Evolutionary conservation across 2,329 filamentous ascomycete species (phyloP), one percentile per base, ranked within the genome.

Genomic region (Mycogone perniciosa): DNA sequence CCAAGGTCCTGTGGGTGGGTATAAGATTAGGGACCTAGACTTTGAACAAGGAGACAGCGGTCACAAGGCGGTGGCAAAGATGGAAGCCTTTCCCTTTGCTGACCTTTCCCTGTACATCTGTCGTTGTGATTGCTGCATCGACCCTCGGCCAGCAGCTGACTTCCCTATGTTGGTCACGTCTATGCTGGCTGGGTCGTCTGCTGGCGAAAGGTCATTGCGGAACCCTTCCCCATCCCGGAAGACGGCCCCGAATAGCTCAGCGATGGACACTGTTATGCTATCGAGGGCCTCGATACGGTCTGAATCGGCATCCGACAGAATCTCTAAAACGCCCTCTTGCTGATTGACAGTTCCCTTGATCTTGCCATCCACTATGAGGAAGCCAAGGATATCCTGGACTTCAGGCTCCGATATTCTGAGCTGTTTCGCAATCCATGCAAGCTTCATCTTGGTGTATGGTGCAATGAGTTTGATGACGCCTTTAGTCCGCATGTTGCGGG

Each of bases 401-500:
- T 99, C 93, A 10, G 81, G 74, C 43, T 89, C 80, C 30, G 86
- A 84, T 57, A 99, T 95, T 66, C 87, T 87, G 56, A 99, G 85
- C 61, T 92, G 85, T 61, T 85, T 85, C 30, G 90, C 90, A 59
- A 99, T 89, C 77, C 95, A 96, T 20, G 77, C 76, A 27, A 97
- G 75, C 56, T 86, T 89, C 80, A 97, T 96, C 46, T 90, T 84
- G 5, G 89, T 95, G 74, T 97, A 99, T 0, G 93, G 93, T 4
- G 90, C 90, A 56, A 97, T 93, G 27, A 97, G 77, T 71, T 93
- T 96, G 56, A 96, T 74, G 7, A 97, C 84, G 1, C 91, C 92
- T 76, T 96, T 96, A 58, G 91, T 97, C 49, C 93, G 88, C 86
- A 99, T 96, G 69, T 93, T 96, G 40, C 93, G 88, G 47, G 92